Base-by-base conservation (phyloP, 352 stramenopile genomes). In the Phytophthora crassamura region DNA sequence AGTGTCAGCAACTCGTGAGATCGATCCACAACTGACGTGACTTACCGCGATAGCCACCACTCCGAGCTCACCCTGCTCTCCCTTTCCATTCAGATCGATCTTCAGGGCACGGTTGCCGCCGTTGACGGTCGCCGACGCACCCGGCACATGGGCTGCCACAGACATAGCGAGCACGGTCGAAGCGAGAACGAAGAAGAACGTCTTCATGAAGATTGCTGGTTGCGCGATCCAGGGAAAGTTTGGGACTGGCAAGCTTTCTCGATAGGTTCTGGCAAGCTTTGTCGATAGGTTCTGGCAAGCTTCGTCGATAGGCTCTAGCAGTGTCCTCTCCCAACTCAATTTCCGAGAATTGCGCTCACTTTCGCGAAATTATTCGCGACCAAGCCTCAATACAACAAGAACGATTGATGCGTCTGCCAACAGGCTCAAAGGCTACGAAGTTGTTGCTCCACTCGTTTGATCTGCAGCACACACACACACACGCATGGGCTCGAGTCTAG, bases 361-460 rank as follows among this genome's bases (percentile, higher is more conserved):
- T 30, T 30, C 25, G 6, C 3, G 25, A n/a, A n/a, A n/a, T n/a
- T n/a, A n/a, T n/a, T n/a, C n/a, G n/a, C n/a, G n/a, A n/a, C n/a
- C n/a, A n/a, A n/a, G n/a, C n/a, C n/a, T n/a, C n/a, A n/a, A n/a
- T n/a, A n/a, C n/a, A n/a, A n/a, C n/a, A n/a, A n/a, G n/a, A n/a
- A n/a, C n/a, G n/a, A n/a, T n/a, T n/a, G n/a, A n/a, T n/a, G n/a
- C n/a, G n/a, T n/a, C n/a, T n/a, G n/a, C n/a, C n/a, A n/a, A n/a
- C n/a, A n/a, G n/a, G n/a, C n/a, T 30, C 25, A 30, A 30, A 69
- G 18, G 41, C 16, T 45, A 33, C 32, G 45, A 62, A 75, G 51
- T 48, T 78, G 40, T 28, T 28, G 55, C 39, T 75, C 69, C 30
- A 72, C 38, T 39, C 5, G 22, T 53, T 69, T 69, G 25, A 78